These are phyloP conservation scores for Coemansia erecta DNA, from an alignment of 192 early-diverging fungal genomes.

Conservation along the genomic window DNA sequence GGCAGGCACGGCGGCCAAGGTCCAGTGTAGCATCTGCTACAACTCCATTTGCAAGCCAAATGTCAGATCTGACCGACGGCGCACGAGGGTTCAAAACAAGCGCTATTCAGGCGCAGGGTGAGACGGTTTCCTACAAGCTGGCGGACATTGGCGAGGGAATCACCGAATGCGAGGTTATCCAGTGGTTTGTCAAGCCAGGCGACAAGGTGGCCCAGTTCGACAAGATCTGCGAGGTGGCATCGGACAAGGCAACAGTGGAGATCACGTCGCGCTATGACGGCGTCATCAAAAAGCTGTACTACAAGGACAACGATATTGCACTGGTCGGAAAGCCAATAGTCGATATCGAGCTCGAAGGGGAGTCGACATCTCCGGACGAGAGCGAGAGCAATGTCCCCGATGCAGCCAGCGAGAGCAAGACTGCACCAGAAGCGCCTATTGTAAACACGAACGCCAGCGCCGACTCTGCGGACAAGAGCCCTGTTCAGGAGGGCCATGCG, in stretches of 20 bases:
- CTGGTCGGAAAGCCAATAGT: slow-evolving; percentile 87
- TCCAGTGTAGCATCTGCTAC: neutral
- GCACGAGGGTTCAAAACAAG: slow-evolving; percentile 55
- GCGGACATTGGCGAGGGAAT: slow-evolving; percentile 99
- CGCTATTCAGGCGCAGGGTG: slow-evolving; percentile 10
- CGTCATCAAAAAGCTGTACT: slow-evolving; percentile 73
- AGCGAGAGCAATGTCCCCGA: neutral
- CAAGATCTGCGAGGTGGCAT: slow-evolving; percentile 95
- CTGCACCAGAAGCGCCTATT: neutral
- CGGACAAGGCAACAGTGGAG: slow-evolving; percentile 98
- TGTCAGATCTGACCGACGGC: too few species aligned
- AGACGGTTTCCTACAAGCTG: slow-evolving; percentile 73
- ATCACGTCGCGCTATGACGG: slow-evolving; percentile 96
- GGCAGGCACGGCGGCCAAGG: neutral
- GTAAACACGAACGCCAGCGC: too few species aligned
- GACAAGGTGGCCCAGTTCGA: slow-evolving; percentile 87
- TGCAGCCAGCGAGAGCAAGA: neutral
- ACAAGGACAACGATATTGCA: slow-evolving; percentile 86
- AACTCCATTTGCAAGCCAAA: neutral
- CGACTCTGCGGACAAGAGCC: neutral
- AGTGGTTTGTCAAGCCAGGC: slow-evolving; percentile 97
- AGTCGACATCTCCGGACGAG: neutral
- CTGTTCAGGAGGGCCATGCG: neutral
- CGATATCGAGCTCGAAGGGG: slow-evolving; percentile 68
- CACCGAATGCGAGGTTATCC: slow-evolving; percentile 94